Evolutionary conservation across 176 grass and related monocot species (phyloP).

Genomic region (Saccharum officinarum): DNA sequence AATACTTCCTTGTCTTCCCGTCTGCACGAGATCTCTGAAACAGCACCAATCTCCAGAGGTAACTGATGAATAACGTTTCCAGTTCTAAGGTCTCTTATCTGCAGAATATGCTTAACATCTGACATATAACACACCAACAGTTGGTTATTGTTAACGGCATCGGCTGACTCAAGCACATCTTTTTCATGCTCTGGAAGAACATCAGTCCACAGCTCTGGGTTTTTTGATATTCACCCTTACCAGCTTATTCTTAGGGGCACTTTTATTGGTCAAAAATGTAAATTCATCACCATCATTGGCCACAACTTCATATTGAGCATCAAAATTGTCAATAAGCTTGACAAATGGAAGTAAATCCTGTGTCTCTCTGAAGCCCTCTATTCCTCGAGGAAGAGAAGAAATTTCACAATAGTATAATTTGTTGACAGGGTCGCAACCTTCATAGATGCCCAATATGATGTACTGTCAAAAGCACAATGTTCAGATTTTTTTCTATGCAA

Average conservation of each 20-base stretch:
- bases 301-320: slow-evolving; percentile 69
- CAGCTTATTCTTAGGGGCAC: slow-evolving; percentile 77
- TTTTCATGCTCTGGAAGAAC: slow-evolving; percentile 79
- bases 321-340: slow-evolving; percentile 86
- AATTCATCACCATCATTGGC: slow-evolving; percentile 79
- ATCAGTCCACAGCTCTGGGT: slow-evolving; percentile 65
- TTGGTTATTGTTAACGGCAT: slow-evolving; percentile 67
- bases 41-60: slow-evolving; percentile 81
- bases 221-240: slow-evolving; percentile 69
- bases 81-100: slow-evolving; percentile 82
- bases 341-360: slow-evolving; percentile 77
- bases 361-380: slow-evolving; percentile 63
- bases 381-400: slow-evolving; percentile 63
- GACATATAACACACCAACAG: slow-evolving; percentile 84
- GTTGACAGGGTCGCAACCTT: slow-evolving; percentile 88
- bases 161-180: slow-evolving; percentile 70
- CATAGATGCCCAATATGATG: slow-evolving; percentile 58
- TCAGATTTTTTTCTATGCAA: background rate
- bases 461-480: slow-evolving; percentile 54
- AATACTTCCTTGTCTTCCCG: slow-evolving; percentile 77
- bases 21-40: slow-evolving; percentile 78
- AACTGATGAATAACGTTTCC: slow-evolving; percentile 76
- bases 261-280: slow-evolving; percentile 91
- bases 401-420: slow-evolving; percentile 88
- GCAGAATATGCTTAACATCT: slow-evolving; percentile 86